Conservation (phyloP, 2,329 filamentous ascomycete genomes). For the Onygenales sp. region DNA sequence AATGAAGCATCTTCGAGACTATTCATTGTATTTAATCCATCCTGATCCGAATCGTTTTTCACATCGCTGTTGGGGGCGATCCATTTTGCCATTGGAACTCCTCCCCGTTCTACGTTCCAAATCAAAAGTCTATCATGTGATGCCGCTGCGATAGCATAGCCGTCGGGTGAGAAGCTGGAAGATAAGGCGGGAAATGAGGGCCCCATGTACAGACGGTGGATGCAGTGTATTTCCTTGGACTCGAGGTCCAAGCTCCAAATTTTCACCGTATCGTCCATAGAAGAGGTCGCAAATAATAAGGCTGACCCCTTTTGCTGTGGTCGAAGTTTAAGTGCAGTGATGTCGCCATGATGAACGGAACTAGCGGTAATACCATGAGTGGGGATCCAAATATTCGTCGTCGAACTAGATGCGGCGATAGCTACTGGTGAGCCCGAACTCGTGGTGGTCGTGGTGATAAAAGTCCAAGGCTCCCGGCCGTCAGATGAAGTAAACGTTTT, state of each 20-base stretch:
- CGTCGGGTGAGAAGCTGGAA: conserved; percentile 38
- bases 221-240: conserved; percentile 24
- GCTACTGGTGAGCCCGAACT: conserved; percentile 22
- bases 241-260: conserved; percentile 35
- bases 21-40: conserved; percentile 20
- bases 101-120: conserved; percentile 38
- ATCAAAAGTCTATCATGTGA: conserved; percentile 35
- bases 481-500: conserved; percentile 24
- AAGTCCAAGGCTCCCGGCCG: conserved; percentile 29
- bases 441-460: conserved; percentile 25
- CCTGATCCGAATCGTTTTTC: conserved; percentile 24
- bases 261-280: conserved; percentile 36
- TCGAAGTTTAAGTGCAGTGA: conserved; percentile 35
- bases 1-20: conserved; percentile 22
- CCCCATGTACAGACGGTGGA: conserved; percentile 29
- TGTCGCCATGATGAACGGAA: conserved; percentile 31
- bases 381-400: conserved; percentile 35
- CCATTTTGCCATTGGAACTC: conserved; percentile 34
- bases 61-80: conserved; percentile 19
- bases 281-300: conserved; percentile 34
- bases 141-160: conserved; percentile 36
- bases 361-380: conserved; percentile 32
- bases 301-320: conserved; percentile 20
- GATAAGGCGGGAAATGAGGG: conserved; percentile 30
- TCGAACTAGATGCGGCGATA: conserved; percentile 30